Conservation (phyloP, 1,284 basidiomycete species). For the Anthracocystis walkeri region DNA sequence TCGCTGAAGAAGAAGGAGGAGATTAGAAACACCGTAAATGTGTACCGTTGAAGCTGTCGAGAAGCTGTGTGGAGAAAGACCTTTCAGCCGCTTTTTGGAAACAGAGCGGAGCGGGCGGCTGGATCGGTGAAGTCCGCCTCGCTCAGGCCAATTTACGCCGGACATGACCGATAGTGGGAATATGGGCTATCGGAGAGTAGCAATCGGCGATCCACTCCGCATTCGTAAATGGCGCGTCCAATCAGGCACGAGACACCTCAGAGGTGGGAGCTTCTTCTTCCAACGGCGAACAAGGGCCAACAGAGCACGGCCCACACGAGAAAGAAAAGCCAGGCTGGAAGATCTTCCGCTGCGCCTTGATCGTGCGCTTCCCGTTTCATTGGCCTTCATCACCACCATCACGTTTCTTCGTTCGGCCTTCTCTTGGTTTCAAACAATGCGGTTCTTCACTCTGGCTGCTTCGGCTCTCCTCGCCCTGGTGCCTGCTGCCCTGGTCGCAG, state of each 20-base stretch:
- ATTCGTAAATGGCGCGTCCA: slow-evolving; percentile 12
- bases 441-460: slow-evolving; percentile 39
- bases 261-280: background rate
- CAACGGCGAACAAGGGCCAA: background rate
- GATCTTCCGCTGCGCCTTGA: slow-evolving; percentile 7
- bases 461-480: slow-evolving; percentile 41
- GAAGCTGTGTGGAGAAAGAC: slow-evolving; percentile 35
- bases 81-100: slow-evolving; percentile 27
- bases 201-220: slow-evolving; percentile 1
- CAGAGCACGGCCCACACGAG: slow-evolving; percentile 14
- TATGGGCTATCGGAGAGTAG: background rate
- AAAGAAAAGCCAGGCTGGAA: slow-evolving; percentile 4
- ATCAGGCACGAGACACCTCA: slow-evolving; percentile 20
- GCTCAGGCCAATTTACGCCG: slow-evolving; percentile 39
- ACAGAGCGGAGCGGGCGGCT: slow-evolving; percentile 30
- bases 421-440: slow-evolving; percentile 16
- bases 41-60: slow-evolving; percentile 3
- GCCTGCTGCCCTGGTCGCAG: slow-evolving; percentile 40
- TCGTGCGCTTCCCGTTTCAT: background rate
- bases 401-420: slow-evolving; percentile 4
- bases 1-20: background rate
- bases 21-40: background rate
- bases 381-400: background rate
- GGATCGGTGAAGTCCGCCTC: slow-evolving; percentile 17
- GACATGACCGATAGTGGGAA: slow-evolving; percentile 30